Evolutionary conservation across 2,329 filamentous ascomycete species (phyloP).

Genomic region (Seiridium cupressi): DNA sequence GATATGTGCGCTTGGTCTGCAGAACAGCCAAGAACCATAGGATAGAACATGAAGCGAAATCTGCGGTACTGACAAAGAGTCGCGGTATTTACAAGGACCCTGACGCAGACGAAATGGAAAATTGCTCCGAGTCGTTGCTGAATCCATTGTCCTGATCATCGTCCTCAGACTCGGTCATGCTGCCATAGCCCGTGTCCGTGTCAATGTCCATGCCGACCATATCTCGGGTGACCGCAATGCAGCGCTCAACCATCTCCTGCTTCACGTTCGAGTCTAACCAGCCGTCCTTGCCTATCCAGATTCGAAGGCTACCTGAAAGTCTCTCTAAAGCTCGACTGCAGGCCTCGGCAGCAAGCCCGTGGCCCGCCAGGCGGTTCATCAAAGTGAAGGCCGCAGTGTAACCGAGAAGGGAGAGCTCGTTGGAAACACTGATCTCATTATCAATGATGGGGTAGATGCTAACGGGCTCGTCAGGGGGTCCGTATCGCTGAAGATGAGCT

Average conservation of each 20-base stretch:
- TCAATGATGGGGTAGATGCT: conserved; percentile 49
- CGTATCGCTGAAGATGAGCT: conserved; percentile 50
- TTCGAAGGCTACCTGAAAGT: conserved; percentile 54
- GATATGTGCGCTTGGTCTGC: background rate
- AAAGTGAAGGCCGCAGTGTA: conserved; percentile 59
- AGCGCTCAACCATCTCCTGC: conserved; percentile 53
- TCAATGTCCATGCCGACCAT: conserved; percentile 60
- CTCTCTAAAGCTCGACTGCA: conserved; percentile 52
- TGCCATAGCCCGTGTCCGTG: conserved; percentile 54
- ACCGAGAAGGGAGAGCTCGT: conserved; percentile 53
- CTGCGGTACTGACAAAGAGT: too few species aligned
- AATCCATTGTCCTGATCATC: conserved; percentile 10
- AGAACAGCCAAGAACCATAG: background rate
- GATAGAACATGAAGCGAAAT: too few species aligned
- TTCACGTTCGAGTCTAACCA: conserved; percentile 52
- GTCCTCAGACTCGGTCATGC: conserved; percentile 50
- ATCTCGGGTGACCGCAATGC: conserved; percentile 53
- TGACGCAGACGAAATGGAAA: background rate
- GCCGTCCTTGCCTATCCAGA: conserved; percentile 57
- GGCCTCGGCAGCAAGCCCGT: conserved; percentile 44
- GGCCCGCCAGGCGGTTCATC: conserved; percentile 50
- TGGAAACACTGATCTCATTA: conserved; percentile 34
- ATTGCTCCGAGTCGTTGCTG: conserved; percentile 7
- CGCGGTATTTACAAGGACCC: background rate
- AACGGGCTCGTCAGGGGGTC: conserved; percentile 40